These are phyloP conservation scores for Phytophthora pluvialis DNA, from an alignment of 352 stramenopile species.

Conservation along the genomic window DNA sequence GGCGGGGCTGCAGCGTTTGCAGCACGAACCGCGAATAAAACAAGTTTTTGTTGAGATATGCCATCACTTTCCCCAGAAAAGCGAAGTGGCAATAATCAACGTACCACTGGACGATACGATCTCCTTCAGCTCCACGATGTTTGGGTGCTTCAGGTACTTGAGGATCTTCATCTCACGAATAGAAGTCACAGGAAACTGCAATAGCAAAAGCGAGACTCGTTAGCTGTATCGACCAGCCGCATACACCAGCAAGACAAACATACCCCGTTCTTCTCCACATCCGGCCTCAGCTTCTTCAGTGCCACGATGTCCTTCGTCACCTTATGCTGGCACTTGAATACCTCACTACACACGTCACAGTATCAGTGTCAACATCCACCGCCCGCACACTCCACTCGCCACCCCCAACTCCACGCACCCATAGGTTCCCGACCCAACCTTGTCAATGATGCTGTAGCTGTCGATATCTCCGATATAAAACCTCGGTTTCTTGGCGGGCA, in stretches of 20 bases:
- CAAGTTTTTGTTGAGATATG: slow-evolving; percentile 15
- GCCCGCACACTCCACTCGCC: not conserved
- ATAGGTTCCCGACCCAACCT: slow-evolving; percentile 87
- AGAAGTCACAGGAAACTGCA: slow-evolving; percentile 93
- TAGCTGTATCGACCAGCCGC: not conserved
- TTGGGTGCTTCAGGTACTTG: slow-evolving; percentile 94
- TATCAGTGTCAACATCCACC: slow-evolving; percentile 1
- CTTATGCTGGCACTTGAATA: slow-evolving; percentile 91
- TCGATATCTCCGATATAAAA: slow-evolving; percentile 89
- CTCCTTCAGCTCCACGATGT: slow-evolving; percentile 96
- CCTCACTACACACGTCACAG: slow-evolving; percentile 53
- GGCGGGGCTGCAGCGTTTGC: slow-evolving; percentile 50
- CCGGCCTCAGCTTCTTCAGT: slow-evolving; percentile 83
- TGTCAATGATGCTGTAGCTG: slow-evolving; percentile 90
- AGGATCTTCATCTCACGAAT: slow-evolving; percentile 99
- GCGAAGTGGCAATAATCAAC: slow-evolving; percentile 4
- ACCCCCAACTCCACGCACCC: slow-evolving; percentile 51
- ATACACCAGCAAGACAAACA: slow-evolving; percentile 10
- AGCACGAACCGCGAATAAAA: slow-evolving; percentile 8
- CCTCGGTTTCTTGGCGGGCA: slow-evolving; percentile 50
- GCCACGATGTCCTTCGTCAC: slow-evolving; percentile 88
- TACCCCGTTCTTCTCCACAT: slow-evolving; percentile 90
- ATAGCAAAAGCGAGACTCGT: not conserved
- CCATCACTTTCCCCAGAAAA: slow-evolving; percentile 6
- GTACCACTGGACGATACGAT: slow-evolving; percentile 91